These are phyloP conservation scores for Rusavskia elegans DNA, from an alignment of 495 filamentous ascomycete genomes.

Conservation along the genomic window DNA sequence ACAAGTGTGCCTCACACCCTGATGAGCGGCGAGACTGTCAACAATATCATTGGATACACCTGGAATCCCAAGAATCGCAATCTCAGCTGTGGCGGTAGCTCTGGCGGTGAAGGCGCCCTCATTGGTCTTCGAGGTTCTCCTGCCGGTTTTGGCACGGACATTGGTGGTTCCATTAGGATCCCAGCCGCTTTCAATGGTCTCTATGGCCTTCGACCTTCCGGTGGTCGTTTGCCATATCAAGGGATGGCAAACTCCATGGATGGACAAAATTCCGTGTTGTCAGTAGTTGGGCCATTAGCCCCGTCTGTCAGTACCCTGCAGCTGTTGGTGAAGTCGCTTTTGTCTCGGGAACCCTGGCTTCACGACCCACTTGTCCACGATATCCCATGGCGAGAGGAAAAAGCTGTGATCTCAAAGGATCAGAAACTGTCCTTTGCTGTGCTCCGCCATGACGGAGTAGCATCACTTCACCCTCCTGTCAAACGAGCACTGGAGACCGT, in stretches of 20 bases:
- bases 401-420: slow-evolving; percentile 17
- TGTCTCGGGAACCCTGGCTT: slow-evolving; percentile 44
- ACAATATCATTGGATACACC: slow-evolving; percentile 45
- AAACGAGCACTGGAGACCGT: slow-evolving; percentile 36
- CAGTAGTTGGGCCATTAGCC: slow-evolving; percentile 42
- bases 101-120: slow-evolving; percentile 48
- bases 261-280: slow-evolving; percentile 40
- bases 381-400: slow-evolving; percentile 44
- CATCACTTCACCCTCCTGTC: slow-evolving; percentile 36
- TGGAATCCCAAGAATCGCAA: slow-evolving; percentile 45
- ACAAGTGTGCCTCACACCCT: slow-evolving; percentile 44
- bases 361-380: slow-evolving; percentile 45
- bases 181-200: slow-evolving; percentile 48
- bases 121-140: slow-evolving; percentile 39
- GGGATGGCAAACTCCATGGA: slow-evolving; percentile 41
- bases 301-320: slow-evolving; percentile 31
- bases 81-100: slow-evolving; percentile 38
- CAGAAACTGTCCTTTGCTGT: slow-evolving; percentile 37
- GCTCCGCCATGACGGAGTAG: slow-evolving; percentile 31
- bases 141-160: slow-evolving; percentile 49
- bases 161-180: slow-evolving; percentile 55
- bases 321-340: slow-evolving; percentile 36
- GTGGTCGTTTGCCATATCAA: slow-evolving; percentile 26
- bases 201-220: slow-evolving; percentile 37
- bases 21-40: slow-evolving; percentile 44